Evolutionary conservation across 1,284 basidiomycete genomes (phyloP), one percentile per base, ranked within the genome.

Genomic region (Rhodofomes roseus): DNA sequence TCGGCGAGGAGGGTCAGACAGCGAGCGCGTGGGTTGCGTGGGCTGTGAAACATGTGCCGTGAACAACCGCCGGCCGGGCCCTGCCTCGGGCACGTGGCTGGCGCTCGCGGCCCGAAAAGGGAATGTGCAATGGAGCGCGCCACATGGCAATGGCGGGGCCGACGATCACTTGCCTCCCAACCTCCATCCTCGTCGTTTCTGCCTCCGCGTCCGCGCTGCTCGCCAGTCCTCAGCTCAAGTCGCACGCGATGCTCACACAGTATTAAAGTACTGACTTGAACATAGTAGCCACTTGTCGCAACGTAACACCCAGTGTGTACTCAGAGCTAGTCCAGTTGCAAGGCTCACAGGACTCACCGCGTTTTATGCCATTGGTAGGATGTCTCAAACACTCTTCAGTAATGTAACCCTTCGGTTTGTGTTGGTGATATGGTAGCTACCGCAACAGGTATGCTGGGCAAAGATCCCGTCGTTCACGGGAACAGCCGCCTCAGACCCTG

Each of bases 21-120:
- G 25, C 46, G 44, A 37, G 55, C 44, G 44, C 34, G 40, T 34
- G 55, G n/a, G 29, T 46, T 41, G 18, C 4, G 53, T 41, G 53
- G 53, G 53, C 53, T 54, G 53, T 54, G 53, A 41, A 29, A 34
- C 50, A 52, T 36, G 50, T 34, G 50, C 34, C 37, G 37, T 12
- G 8, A 41, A 34, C 36, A 37, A 4, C 25, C 39, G 34, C 34
- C 53, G 37, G 37, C 53, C 27, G 39, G 37, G 39, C 16, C 37
- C 53, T 27, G 53, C 53, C 53, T 43, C 53, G 53, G 27, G 27
- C 53, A 54, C 53, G 53, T 54, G 53, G 53, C 39, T 7, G 53
- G 23, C 31, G 39, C 39, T 29, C 23, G 23, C 18, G 8, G 31
- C 22, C 37, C 37, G 23, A 54, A 40, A 41, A 23, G 53, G 37